A percentile compares a stretch with the other conserved stretches of the same genome.
These are phyloP conservation scores for Endoconidiophora laricicola DNA, from an alignment of 2,329 filamentous ascomycete genomes.

Conservation along the genomic window DNA sequence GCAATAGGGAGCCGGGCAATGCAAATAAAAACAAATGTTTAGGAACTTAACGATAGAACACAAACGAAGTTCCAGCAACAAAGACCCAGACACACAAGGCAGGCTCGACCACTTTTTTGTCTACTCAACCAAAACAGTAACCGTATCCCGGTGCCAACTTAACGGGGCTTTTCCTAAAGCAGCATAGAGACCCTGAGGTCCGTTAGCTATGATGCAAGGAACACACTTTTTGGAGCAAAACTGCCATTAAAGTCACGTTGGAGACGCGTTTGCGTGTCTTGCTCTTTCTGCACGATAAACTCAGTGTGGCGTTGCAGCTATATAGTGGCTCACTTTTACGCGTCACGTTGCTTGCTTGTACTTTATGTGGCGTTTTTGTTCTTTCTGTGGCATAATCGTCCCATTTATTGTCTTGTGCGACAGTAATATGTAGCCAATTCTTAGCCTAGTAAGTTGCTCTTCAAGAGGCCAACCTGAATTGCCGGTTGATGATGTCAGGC, in stretches of 20 bases:
- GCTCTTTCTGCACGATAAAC: no score
- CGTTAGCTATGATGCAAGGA: background rate
- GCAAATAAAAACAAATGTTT: background rate
- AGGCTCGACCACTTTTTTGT: background rate
- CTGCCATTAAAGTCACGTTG: slow-evolving; percentile 1
- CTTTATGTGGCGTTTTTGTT: background rate
- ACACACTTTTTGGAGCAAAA: background rate
- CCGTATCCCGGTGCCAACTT: background rate
- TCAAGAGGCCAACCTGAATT: no score
- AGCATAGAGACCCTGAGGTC: background rate
- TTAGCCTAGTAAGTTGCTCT: no score
- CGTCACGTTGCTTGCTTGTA: background rate
- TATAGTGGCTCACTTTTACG: background rate
- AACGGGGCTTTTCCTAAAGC: background rate
- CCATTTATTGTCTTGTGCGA: background rate
- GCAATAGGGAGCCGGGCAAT: no score
- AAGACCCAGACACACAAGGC: background rate
- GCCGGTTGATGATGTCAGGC: no score
- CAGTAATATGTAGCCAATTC: background rate
- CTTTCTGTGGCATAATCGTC: background rate
- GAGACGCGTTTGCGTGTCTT: background rate
- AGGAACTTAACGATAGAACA: background rate
- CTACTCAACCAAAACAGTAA: background rate
- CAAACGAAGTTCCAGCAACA: background rate
- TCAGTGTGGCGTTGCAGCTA: no score